Conservation (phyloP, 306 rosid genomes). For the Sphenostylis stenocarpa region DNA sequence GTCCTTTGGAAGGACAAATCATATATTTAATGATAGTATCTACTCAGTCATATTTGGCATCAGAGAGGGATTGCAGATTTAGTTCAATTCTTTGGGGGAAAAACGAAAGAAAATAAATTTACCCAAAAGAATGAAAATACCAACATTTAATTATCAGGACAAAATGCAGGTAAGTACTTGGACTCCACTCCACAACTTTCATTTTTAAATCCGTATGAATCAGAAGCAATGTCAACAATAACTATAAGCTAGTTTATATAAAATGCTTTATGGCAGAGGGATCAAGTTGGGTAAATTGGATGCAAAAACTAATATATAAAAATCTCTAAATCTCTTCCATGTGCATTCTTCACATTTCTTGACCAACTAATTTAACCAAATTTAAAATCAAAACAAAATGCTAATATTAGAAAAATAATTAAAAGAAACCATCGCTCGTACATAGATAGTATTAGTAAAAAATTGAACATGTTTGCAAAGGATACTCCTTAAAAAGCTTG, state of each 20-base stretch:
- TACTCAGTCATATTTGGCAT: not conserved
- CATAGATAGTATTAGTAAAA: conserved; percentile 1
- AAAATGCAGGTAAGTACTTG: not conserved
- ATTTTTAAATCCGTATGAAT: not conserved
- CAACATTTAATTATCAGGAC: not conserved
- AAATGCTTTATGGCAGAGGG: not conserved
- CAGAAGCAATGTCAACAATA: conserved; percentile 3
- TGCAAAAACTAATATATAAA: conserved; percentile 14
- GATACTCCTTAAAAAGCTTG: conserved; percentile 98
- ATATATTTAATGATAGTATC: not conserved
- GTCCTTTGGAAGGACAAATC: not conserved
- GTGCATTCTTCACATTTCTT: conserved; percentile 11
- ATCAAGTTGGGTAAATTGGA: not conserved
- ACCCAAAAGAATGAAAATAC: not conserved
- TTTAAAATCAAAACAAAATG: not conserved
- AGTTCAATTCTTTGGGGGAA: not conserved
- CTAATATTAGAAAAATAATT: not conserved
- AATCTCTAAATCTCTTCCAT: conserved; percentile 7
- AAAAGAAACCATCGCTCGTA: conserved; percentile 15
- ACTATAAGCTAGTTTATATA: conserved; percentile 1
- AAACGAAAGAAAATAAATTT: not conserved
- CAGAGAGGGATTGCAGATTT: conserved; percentile 6
- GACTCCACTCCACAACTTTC: not conserved
- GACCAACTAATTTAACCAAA: conserved; percentile 6
- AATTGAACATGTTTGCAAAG: conserved; percentile 35